phyloP scores from a whole-genome alignment of 768 basidiomycete species.

The Neoboletus magnificus region DNA sequence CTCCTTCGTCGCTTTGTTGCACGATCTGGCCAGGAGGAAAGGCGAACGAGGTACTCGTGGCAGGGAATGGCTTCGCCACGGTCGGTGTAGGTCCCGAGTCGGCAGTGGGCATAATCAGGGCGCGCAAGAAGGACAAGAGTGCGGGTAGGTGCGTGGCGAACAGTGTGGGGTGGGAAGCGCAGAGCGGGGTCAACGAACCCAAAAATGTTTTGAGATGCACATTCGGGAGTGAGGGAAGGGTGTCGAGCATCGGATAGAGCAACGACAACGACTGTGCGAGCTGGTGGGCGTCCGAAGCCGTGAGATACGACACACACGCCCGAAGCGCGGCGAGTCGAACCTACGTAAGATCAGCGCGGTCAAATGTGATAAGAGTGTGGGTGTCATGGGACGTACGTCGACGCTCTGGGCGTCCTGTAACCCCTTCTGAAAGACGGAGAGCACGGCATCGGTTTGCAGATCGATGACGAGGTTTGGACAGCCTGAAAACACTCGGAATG shows the following conservation, averaged over 20 bases:
- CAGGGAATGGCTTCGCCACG: conserved; percentile 43
- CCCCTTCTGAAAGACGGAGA: conserved; percentile 64
- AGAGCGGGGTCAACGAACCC: conserved; percentile 65
- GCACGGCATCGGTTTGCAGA: conserved; percentile 65
- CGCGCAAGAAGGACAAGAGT: conserved; percentile 66
- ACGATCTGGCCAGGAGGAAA: conserved; percentile 37
- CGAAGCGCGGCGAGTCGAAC: conserved; percentile 72
- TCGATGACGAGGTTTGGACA: conserved; percentile 77
- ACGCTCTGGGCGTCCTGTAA: conserved; percentile 63
- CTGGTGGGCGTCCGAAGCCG: conserved; percentile 57
- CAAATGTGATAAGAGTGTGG: not conserved
- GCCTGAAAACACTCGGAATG: conserved; percentile 69
- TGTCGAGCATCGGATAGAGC: conserved; percentile 71
- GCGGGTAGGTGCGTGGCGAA: conserved; percentile 70
- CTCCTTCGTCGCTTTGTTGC: conserved; percentile 29
- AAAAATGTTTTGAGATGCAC: conserved; percentile 63
- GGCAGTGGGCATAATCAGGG: conserved; percentile 63
- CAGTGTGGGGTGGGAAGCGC: conserved; percentile 61
- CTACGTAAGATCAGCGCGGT: conserved; percentile 31
- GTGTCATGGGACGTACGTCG: conserved; percentile 44
- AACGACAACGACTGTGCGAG: conserved; percentile 58
- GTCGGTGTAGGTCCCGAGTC: conserved; percentile 55
- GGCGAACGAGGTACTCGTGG: conserved; percentile 34
- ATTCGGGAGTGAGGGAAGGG: conserved; percentile 57
- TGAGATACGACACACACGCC: conserved; percentile 67